Percentiles rank a stretch among this genome's conserved stretches.
Evolutionary conservation across 202 grass and related monocot genomes (phyloP).

Genomic region (Hordeum pubiflorum): DNA sequence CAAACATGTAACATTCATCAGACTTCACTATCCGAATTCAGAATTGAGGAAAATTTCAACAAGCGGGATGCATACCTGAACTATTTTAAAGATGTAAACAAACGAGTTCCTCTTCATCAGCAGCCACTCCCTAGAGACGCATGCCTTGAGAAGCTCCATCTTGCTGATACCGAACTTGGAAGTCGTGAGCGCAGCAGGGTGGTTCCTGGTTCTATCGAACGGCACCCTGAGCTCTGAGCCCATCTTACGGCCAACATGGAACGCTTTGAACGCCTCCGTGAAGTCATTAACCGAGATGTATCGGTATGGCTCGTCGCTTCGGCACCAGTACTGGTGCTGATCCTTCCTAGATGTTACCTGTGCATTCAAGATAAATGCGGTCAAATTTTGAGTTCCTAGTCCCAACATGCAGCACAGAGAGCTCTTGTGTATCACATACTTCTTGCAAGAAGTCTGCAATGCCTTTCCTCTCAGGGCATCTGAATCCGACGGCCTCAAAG

Average conservation of each 20-base stretch:
- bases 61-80: constrained; percentile 47
- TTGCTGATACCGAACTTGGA: constrained; percentile 77
- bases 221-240: constrained; percentile 46
- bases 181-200: constrained; percentile 86
- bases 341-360: constrained; percentile 97
- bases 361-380: constrained; percentile 21
- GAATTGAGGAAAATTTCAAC: background rate
- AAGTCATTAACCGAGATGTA: constrained; percentile 85
- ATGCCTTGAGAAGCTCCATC: constrained; percentile 69
- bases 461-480: constrained; percentile 91
- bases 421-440: constrained; percentile 36
- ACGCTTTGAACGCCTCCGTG: constrained; percentile 62
- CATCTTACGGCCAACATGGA: constrained; percentile 65
- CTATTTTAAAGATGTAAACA: constrained; percentile 93
- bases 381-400: constrained; percentile 22
- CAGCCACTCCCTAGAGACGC: constrained; percentile 83
- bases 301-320: constrained; percentile 38
- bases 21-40: background rate
- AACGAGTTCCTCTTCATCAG: constrained; percentile 97
- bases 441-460: constrained; percentile 97
- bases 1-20: constrained; percentile 3
- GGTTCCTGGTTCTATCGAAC: constrained; percentile 69
- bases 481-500: constrained; percentile 82
- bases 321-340: constrained; percentile 83
- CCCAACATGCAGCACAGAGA: background rate